These are phyloP conservation scores for Xylaria sp. DNA, from an alignment of 2,329 filamentous ascomycete genomes.

Conservation along the genomic window DNA sequence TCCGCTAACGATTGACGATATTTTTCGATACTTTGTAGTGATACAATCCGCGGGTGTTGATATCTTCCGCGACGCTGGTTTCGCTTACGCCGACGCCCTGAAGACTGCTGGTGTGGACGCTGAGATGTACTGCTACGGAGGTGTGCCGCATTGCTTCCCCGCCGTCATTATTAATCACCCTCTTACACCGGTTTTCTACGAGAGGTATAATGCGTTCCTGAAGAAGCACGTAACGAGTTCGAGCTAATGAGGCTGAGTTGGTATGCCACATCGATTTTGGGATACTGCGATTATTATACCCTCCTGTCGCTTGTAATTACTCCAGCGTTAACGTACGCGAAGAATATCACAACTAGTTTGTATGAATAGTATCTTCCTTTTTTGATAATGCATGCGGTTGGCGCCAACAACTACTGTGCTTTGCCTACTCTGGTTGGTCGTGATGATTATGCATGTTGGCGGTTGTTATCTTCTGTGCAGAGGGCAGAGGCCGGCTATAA, in stretches of 20 bases:
- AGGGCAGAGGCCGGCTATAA: too few relatives aligned
- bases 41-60: conserved; percentile 39
- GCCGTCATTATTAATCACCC: conserved; percentile 20
- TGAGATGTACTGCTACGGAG: conserved; percentile 29
- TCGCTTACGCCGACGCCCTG: conserved; percentile 36
- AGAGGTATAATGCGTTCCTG: conserved; percentile 34
- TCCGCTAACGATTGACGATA: neutral
- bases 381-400: neutral
- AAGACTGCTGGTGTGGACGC: conserved; percentile 22
- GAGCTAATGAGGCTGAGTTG: neutral
- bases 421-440: neutral
- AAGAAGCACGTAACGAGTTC: conserved; percentile 28
- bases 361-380: neutral
- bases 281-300: too few relatives aligned
- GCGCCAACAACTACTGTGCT: neutral
- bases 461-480: neutral
- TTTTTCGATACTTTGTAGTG: conserved; percentile 4
- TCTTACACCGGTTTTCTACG: conserved; percentile 31
- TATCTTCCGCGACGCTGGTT: conserved; percentile 33
- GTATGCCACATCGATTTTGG: neutral
- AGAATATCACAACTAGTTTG: neutral
- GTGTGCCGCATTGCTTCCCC: conserved; percentile 38
- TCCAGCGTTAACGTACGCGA: too few relatives aligned
- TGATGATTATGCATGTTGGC: neutral
- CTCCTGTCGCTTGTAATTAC: too few relatives aligned